Conservation (phyloP, 768 basidiomycete species). For the Termitomyces bulborhizus region DNA sequence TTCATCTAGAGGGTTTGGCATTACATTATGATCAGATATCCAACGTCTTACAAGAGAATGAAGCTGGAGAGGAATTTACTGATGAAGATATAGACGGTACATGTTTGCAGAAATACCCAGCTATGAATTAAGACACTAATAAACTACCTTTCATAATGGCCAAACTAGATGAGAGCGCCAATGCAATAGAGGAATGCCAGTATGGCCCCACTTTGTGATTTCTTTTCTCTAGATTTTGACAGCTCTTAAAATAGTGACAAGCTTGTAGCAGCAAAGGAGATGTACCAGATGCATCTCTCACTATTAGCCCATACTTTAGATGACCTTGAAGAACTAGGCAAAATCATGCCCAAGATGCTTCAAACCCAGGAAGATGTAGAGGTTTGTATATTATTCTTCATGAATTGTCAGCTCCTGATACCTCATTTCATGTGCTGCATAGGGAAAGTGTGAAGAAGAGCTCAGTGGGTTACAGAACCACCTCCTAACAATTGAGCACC, state of each 20-base stretch:
- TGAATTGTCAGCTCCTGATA: background rate
- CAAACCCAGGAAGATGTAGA: slow-evolving; percentile 63
- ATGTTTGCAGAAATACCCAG: slow-evolving; percentile 26
- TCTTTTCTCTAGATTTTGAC: background rate
- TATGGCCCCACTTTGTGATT: slow-evolving; percentile 26
- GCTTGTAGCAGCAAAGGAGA: slow-evolving; percentile 36
- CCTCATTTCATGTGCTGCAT: background rate
- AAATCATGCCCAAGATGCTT: slow-evolving; percentile 77
- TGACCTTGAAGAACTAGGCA: slow-evolving; percentile 73
- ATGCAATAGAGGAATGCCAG: slow-evolving; percentile 51
- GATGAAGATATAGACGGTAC: slow-evolving; percentile 68
- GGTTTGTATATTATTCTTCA: slow-evolving; percentile 28
- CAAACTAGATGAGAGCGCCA: slow-evolving; percentile 58
- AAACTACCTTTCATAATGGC: slow-evolving; percentile 70
- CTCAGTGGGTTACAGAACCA: slow-evolving; percentile 55
- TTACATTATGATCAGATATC: slow-evolving; percentile 78
- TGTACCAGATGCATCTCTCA: slow-evolving; percentile 41
- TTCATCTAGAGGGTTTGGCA: slow-evolving; percentile 62
- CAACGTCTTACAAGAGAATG: slow-evolving; percentile 55
- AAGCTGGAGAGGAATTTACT: slow-evolving; percentile 58
- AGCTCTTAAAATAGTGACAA: slow-evolving; percentile 35
- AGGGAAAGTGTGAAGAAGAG: slow-evolving; percentile 50
- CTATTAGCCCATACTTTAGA: slow-evolving; percentile 45
- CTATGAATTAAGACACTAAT: slow-evolving; percentile 76
- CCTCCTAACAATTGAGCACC: slow-evolving; percentile 52